A percentile compares a stretch with the other conserved stretches of the same genome.
phyloP scores from a whole-genome alignment of 192 early-diverging fungal genomes.

The Spizellomyces punctatus region DNA sequence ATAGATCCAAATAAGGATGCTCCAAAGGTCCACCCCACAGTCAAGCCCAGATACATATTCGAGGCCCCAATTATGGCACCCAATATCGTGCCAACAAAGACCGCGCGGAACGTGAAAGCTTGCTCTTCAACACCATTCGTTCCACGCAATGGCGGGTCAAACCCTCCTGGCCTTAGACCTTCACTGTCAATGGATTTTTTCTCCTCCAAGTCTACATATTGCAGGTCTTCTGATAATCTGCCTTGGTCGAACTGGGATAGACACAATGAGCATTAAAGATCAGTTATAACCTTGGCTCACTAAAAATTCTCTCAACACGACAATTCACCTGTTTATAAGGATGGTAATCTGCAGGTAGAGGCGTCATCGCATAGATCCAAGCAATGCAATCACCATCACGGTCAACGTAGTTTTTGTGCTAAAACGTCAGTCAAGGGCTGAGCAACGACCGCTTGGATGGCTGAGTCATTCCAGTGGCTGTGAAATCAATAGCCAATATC shows the following conservation, averaged over 20 bases:
- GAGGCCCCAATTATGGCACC: conserved; percentile 77
- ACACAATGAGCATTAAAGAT: not conserved
- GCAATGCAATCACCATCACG: not conserved
- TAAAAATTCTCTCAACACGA: no score
- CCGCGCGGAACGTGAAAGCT: conserved; percentile 45
- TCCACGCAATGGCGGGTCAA: not conserved
- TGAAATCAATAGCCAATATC: no score
- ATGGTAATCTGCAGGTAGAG: not conserved
- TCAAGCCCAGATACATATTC: conserved; percentile 88
- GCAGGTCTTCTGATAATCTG: not conserved
- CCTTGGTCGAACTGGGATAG: not conserved
- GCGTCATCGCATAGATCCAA: not conserved
- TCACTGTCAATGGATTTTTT: no score
- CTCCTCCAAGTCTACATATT: not conserved
- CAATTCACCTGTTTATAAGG: not conserved
- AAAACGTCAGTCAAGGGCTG: no score
- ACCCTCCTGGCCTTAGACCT: not conserved
- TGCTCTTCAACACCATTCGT: not conserved
- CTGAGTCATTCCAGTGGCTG: no score
- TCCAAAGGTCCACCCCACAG: conserved; percentile 43
- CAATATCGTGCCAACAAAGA: conserved; percentile 63
- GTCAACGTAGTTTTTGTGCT: no score
- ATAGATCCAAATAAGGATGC: conserved; percentile 25
- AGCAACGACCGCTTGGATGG: no score
- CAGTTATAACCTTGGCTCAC: not conserved